These are phyloP conservation scores for Filobasidium floriforme DNA, from an alignment of 768 basidiomycete genomes.

Conservation along the genomic window DNA sequence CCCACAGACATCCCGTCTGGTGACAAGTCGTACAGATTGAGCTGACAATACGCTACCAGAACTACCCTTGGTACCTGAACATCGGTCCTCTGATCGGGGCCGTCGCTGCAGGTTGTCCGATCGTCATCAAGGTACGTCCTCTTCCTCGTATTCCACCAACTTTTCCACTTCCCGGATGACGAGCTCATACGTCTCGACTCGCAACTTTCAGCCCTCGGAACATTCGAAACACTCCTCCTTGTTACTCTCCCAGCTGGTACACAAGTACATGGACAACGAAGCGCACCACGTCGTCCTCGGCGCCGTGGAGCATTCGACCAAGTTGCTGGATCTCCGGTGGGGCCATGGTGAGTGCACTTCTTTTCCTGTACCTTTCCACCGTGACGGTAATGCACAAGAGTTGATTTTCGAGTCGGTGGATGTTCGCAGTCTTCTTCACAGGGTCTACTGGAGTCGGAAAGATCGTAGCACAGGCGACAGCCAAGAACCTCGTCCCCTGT, in stretches of 20 bases:
- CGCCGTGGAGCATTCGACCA: slow-evolving; percentile 34
- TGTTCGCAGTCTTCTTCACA: slow-evolving; percentile 39
- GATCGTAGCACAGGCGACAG: slow-evolving; percentile 40
- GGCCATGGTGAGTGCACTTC: slow-evolving; percentile 36
- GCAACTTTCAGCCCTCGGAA: slow-evolving; percentile 38
- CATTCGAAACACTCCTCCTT: slow-evolving; percentile 34
- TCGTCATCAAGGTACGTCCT: slow-evolving; percentile 38
- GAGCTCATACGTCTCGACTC: too few species aligned
- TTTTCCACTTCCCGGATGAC: background rate
- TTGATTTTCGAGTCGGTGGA: background rate
- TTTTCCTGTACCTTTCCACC: background rate
- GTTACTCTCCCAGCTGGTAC: slow-evolving; percentile 34
- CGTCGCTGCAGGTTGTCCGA: slow-evolving; percentile 45
- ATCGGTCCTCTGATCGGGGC: slow-evolving; percentile 39
- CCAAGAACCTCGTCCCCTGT: slow-evolving; percentile 42
- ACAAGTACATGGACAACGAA: slow-evolving; percentile 38
- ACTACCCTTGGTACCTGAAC: slow-evolving; percentile 40
- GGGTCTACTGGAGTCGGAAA: slow-evolving; percentile 40
- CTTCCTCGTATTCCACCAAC: background rate
- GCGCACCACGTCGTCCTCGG: slow-evolving; percentile 40
- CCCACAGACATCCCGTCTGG: slow-evolving; percentile 1
- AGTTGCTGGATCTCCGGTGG: slow-evolving; percentile 39
- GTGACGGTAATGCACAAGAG: background rate
- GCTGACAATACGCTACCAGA: too few species aligned
- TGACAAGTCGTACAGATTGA: too few species aligned